Conservation (phyloP, 352 stramenopile species). For the Phytophthora lateralis region DNA sequence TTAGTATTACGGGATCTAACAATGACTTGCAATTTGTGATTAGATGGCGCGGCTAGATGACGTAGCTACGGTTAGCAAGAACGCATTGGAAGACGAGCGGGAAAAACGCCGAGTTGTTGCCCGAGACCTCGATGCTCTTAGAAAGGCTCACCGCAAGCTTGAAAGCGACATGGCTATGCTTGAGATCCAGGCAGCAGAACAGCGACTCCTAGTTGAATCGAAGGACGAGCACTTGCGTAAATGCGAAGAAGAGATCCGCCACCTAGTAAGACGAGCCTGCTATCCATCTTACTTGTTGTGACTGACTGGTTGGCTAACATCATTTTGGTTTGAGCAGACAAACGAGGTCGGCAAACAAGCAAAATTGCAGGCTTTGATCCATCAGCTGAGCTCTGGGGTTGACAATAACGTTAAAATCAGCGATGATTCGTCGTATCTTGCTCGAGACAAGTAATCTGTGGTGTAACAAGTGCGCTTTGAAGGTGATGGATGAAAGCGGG, state of each 20-base stretch:
- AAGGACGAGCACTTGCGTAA: conserved; percentile 72
- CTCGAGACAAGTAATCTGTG: conserved; percentile 53
- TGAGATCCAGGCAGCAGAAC: conserved; percentile 67
- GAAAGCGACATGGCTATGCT: conserved; percentile 69
- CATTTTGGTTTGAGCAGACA: conserved; percentile 39
- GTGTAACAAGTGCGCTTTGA: conserved; percentile 6
- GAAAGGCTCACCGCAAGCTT: conserved; percentile 68
- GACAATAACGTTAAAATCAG: conserved; percentile 48
- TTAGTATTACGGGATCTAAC: conserved; percentile 7
- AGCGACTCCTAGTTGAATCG: conserved; percentile 54
- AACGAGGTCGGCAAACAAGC: conserved; percentile 82
- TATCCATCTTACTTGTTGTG: background rate
- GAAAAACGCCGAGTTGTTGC: conserved; percentile 48
- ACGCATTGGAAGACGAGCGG: conserved; percentile 64
- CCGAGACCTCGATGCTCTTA: conserved; percentile 68
- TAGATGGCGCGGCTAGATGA: conserved; percentile 66
- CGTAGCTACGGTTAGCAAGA: conserved; percentile 44
- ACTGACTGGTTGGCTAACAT: background rate
- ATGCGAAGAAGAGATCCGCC: conserved; percentile 69
- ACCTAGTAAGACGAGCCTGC: conserved; percentile 53
- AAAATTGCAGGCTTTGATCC: conserved; percentile 83
- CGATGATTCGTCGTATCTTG: conserved; percentile 56
- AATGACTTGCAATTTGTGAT: conserved; percentile 8
- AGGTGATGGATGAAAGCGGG: conserved; percentile 19
- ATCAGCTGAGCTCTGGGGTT: conserved; percentile 77